phyloP scores from a whole-genome alignment of 257 asterid genomes.

The Mentha longifolia region DNA sequence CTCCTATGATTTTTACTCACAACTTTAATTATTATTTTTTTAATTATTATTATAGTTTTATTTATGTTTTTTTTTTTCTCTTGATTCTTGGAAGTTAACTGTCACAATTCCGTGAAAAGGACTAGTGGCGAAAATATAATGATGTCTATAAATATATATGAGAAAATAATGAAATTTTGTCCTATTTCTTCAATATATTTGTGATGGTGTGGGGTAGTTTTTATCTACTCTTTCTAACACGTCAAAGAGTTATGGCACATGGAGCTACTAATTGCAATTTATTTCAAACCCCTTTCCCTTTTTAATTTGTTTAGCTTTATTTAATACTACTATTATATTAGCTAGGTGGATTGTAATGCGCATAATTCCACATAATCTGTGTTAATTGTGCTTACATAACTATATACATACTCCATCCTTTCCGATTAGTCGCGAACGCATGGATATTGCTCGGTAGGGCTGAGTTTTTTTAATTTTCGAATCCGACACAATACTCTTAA shows the following conservation, averaged over 20 bases:
- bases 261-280: constrained; percentile 35
- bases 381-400: not conserved
- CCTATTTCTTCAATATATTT: constrained; percentile 14
- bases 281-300: not conserved
- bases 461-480: too few species aligned
- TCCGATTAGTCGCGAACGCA: too few species aligned
- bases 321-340: not conserved
- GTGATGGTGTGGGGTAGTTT: constrained; percentile 17
- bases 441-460: too few species aligned
- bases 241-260: constrained; percentile 44
- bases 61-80: not conserved
- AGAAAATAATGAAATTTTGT: constrained; percentile 41
- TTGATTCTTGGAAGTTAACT: constrained; percentile 42
- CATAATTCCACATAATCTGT: not conserved
- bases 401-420: too few species aligned
- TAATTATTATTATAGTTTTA: too few species aligned
- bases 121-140: constrained; percentile 35
- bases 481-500: too few species aligned
- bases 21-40: constrained; percentile 39
- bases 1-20: constrained; percentile 49
- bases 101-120: constrained; percentile 39
- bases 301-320: not conserved
- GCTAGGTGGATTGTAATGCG: not conserved
- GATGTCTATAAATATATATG: constrained; percentile 32
- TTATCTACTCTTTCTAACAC: constrained; percentile 21